These are phyloP conservation scores for Suillus weaverae DNA, from an alignment of 768 basidiomycete genomes.

Conservation along the genomic window DNA sequence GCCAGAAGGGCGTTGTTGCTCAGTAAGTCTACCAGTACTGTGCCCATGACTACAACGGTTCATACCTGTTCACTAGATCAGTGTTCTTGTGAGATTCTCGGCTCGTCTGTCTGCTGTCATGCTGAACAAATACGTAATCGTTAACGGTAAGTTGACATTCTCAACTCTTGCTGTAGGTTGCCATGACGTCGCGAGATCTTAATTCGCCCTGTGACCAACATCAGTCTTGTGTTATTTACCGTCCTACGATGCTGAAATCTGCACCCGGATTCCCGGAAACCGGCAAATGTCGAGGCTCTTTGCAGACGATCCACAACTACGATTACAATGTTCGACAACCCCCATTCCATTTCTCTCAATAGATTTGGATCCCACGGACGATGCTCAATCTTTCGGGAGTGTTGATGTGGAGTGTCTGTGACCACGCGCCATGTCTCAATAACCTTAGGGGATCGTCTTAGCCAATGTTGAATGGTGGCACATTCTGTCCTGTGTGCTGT, in stretches of 20 bases:
- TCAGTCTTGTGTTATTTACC: background rate
- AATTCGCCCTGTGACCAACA: background rate
- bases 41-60: background rate
- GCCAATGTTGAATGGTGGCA: background rate
- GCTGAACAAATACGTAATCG: conserved; percentile 41
- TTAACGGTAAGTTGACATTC: conserved; percentile 2
- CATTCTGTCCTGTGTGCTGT: background rate
- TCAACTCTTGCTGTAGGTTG: background rate
- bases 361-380: background rate
- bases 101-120: conserved; percentile 27
- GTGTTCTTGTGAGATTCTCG: conserved; percentile 3
- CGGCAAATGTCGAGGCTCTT: background rate
- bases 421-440: background rate
- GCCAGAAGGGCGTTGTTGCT: conserved; percentile 46
- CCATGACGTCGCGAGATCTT: conserved; percentile 1
- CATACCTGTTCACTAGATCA: background rate
- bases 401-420: background rate
- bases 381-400: background rate
- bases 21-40: conserved; percentile 36
- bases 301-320: background rate
- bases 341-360: background rate
- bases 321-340: background rate
- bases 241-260: no score
- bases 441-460: background rate
- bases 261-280: background rate